Base-by-base conservation (phyloP, 495 filamentous ascomycete species). In the Xanthoparmelia taractica region DNA sequence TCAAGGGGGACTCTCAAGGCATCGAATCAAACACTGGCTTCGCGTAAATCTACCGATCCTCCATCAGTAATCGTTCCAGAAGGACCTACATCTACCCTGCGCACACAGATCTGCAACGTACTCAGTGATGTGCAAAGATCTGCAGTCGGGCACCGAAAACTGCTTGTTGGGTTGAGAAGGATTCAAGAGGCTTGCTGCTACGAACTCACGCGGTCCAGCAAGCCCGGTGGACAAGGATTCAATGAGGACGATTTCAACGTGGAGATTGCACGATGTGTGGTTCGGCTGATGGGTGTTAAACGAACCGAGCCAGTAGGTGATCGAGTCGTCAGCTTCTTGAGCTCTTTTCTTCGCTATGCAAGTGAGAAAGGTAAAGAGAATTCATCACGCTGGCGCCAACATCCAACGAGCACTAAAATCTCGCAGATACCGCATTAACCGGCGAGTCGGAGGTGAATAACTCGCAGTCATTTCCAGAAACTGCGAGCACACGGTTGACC, bases 281-380 rank as follows among this genome's bases (percentile, higher is more conserved):
- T 93, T 61, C 82, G 92, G 47, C 79, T 92, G 61, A 80, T 97
- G 77, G 79, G 85, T 4, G 87, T 97, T 33, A 96, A 96, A 79
- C 97, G 96, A 79, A 87, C 87, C 41, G 94, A 99, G 76, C 80
- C 84, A 36, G 92, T 89, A 6, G 94, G 91, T 31, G 94, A 99
- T 73, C 84, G 89, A 64, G 79, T 87, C 43, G 79, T 97, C 58
- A 81, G 90, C 48, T 97, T 97, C 73, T 75, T 93, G 68, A 92
- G 90, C 25, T 76, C 88, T 43, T 99, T 95, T 75, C 73, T 99
- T 66, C 85, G 84, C 55, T 83, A 91, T 72, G 85, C 94, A 15
- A 83, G 82, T 52, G 91, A 95, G 72, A 96, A 95, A 77, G 90
- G 89, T 80, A 80, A 78, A 73, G 77, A 80, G 63, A 71, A 76